Conservation (phyloP, 352 stramenopile genomes). For the Pythium insidiosum region DNA sequence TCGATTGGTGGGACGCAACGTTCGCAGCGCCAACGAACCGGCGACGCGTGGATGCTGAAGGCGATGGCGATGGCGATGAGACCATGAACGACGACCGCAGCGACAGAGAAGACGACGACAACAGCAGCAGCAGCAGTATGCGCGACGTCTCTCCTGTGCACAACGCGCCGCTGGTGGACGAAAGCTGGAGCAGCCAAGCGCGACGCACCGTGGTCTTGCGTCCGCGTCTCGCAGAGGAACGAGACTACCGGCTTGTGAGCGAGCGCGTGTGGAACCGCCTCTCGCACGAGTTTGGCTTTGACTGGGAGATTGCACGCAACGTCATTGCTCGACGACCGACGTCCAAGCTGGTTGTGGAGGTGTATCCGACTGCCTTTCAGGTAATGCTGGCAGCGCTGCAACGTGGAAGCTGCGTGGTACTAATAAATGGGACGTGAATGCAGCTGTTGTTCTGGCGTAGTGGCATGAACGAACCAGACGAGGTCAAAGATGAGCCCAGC, state of each 20-base stretch:
- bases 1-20: constrained; percentile 41
- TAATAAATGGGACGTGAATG: no score
- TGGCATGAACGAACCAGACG: constrained; percentile 18
- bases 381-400: constrained; percentile 6
- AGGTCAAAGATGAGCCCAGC: constrained; percentile 23
- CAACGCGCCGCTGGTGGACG: constrained; percentile 50
- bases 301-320: constrained; percentile 61
- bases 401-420: no score
- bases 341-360: constrained; percentile 41
- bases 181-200: constrained; percentile 25
- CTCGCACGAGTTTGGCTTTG: constrained; percentile 46
- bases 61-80: constrained; percentile 8
- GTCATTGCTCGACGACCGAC: constrained; percentile 38
- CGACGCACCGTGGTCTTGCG: constrained; percentile 41
- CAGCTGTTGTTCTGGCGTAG: constrained; percentile 35
- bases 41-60: constrained; percentile 6
- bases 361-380: constrained; percentile 70
- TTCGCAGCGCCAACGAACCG: constrained; percentile 19
- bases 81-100: constrained; percentile 2
- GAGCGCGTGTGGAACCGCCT: constrained; percentile 63
- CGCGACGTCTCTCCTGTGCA: constrained; percentile 1
- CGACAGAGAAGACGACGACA: background rate
- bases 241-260: constrained; percentile 61
- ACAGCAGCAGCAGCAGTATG: background rate
- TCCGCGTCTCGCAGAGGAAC: constrained; percentile 52